Conservation (phyloP, 768 basidiomycete genomes). For the Leucogyrophana mollusca region DNA sequence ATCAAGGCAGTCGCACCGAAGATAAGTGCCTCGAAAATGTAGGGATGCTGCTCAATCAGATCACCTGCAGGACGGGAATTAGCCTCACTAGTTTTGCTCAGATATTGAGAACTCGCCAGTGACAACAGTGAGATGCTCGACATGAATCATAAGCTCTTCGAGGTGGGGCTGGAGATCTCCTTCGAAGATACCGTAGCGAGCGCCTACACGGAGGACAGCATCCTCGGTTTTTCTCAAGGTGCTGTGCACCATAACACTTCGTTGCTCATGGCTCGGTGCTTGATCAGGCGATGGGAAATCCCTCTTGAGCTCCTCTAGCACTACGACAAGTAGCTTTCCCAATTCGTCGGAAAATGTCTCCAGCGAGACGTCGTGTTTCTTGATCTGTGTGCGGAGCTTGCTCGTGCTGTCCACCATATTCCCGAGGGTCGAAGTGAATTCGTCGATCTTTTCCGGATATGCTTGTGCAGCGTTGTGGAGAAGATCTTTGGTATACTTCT, state of each 20-base stretch:
- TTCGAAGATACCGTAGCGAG: slow-evolving; percentile 23
- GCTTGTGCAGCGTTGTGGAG: slow-evolving; percentile 12
- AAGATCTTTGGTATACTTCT: slow-evolving; percentile 15
- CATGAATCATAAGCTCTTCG: slow-evolving; percentile 17
- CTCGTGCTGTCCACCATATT: slow-evolving; percentile 16
- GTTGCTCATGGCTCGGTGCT: slow-evolving; percentile 27
- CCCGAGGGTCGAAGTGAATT: slow-evolving; percentile 19
- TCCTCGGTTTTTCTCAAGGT: slow-evolving; percentile 25
- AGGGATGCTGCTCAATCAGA: slow-evolving; percentile 35
- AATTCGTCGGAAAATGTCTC: slow-evolving; percentile 18
- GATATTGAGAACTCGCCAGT: slow-evolving; percentile 12
- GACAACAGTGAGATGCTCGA: slow-evolving; percentile 21
- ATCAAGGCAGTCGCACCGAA: slow-evolving; percentile 21
- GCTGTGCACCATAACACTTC: slow-evolving; percentile 15
- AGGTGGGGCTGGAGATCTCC: slow-evolving; percentile 19
- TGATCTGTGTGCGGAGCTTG: slow-evolving; percentile 4
- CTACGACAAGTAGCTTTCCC: slow-evolving; percentile 3
- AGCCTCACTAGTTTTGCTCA: no score
- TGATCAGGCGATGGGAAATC: slow-evolving; percentile 29
- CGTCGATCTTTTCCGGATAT: slow-evolving; percentile 15
- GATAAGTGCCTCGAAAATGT: slow-evolving; percentile 22
- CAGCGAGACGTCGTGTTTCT: slow-evolving; percentile 3
- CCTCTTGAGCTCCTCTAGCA: slow-evolving; percentile 23
- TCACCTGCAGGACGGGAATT: slow-evolving; percentile 24
- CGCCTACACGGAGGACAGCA: slow-evolving; percentile 20